Percentiles rank a stretch among this genome's conserved stretches.
These are phyloP conservation scores for Dendrobium huoshanense DNA, from an alignment of 106 monocot species.

Conservation along the genomic window DNA sequence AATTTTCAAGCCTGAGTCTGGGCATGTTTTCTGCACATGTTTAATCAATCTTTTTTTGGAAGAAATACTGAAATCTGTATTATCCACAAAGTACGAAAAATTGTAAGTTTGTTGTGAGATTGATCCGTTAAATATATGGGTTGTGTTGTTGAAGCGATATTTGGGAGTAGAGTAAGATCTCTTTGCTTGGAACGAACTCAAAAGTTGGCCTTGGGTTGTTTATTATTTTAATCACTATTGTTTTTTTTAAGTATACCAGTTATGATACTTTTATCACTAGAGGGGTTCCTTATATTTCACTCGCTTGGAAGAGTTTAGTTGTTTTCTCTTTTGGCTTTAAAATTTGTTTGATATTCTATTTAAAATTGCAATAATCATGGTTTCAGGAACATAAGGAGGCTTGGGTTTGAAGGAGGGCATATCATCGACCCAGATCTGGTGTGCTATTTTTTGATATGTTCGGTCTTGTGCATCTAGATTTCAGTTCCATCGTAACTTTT, in stretches of 20 bases:
- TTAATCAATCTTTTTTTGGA: not conserved
- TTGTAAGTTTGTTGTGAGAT: not conserved
- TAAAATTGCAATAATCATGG: not conserved
- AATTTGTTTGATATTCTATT: not conserved
- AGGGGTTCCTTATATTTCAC: not conserved
- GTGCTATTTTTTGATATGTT: conserved; percentile 6
- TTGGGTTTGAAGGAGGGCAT: conserved; percentile 72
- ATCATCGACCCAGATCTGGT: conserved; percentile 83
- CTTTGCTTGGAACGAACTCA: not conserved
- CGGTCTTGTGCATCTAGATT: not conserved
- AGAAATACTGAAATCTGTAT: not conserved
- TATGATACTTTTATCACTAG: not conserved
- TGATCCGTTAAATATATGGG: not conserved
- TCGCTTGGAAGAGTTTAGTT: not conserved
- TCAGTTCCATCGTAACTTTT: not conserved
- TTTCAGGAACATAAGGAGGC: conserved; percentile 53
- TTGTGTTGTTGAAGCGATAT: not conserved
- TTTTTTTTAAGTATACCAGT: not conserved
- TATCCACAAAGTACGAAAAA: not conserved
- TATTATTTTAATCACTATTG: not conserved
- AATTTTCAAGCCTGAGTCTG: not conserved
- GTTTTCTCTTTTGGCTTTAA: not conserved
- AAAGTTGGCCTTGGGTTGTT: not conserved
- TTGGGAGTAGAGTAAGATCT: not conserved
- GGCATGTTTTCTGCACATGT: not conserved